phyloP scores from a whole-genome alignment of 2,329 filamentous ascomycete species.

The Calonectria leucothoes region DNA sequence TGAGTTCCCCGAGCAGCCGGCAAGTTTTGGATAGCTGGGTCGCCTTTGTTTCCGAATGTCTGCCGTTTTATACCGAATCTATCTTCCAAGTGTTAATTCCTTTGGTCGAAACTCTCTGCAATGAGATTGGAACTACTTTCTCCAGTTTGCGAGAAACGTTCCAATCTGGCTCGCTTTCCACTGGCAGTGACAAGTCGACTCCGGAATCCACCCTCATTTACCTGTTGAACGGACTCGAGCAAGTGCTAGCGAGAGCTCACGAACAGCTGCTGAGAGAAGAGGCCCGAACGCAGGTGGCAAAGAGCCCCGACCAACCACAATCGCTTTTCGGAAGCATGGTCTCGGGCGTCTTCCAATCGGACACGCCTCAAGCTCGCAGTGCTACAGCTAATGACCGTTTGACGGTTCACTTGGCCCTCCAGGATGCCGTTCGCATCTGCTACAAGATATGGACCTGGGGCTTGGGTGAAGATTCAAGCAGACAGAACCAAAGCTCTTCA shows the following conservation, averaged over 20 bases:
- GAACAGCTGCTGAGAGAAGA: constrained; percentile 84
- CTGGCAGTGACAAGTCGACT: constrained; percentile 39
- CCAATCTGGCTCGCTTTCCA: constrained; percentile 42
- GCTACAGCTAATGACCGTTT: constrained; percentile 92
- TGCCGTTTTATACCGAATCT: constrained; percentile 84
- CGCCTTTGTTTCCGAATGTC: constrained; percentile 81
- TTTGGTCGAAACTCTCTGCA: constrained; percentile 89
- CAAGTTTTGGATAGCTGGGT: constrained; percentile 93
- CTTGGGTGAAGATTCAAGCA: constrained; percentile 67
- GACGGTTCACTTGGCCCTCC: constrained; percentile 95
- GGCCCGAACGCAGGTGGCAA: constrained; percentile 72
- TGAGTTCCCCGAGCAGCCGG: constrained; percentile 79
- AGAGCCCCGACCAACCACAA: constrained; percentile 85
- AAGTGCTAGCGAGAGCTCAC: constrained; percentile 88
- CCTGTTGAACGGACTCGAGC: constrained; percentile 93
- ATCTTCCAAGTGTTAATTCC: constrained; percentile 94
- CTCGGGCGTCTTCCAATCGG: constrained; percentile 87
- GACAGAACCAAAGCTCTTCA: constrained; percentile 74
- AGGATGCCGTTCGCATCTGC: constrained; percentile 93
- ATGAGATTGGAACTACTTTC: constrained; percentile 80
- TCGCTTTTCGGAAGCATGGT: constrained; percentile 96
- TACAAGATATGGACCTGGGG: constrained; percentile 97
- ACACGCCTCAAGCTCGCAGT: constrained; percentile 80
- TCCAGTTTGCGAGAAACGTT: constrained; percentile 76
- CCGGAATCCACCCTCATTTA: constrained; percentile 82